phyloP scores from a whole-genome alignment of 1,139 yeast genomes.

The Kluyveromyces marxianus region DNA sequence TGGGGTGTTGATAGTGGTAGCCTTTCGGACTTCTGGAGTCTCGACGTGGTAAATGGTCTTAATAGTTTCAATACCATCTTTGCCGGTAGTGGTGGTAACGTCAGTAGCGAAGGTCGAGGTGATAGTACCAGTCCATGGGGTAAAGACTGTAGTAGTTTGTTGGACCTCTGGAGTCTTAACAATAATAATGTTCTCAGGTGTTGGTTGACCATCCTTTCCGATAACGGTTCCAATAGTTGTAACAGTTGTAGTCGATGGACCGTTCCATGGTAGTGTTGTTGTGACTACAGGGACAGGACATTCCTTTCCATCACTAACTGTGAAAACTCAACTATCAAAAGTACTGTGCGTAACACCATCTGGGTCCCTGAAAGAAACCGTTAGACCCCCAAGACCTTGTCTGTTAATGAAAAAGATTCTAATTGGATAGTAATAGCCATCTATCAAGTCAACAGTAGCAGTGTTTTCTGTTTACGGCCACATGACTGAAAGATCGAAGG shows the following conservation, averaged over 20 bases:
- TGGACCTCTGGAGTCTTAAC: conserved; percentile 12
- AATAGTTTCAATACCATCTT: conserved; percentile 8
- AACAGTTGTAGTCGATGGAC: not conserved
- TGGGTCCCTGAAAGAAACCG: not conserved
- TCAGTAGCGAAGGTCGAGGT: conserved; percentile 10
- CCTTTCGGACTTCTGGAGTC: conserved; percentile 7
- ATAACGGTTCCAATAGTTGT: not conserved
- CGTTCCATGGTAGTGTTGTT: not conserved
- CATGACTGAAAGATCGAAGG: not conserved
- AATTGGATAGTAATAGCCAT: not conserved
- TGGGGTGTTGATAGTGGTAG: conserved; percentile 1
- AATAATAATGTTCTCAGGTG: conserved; percentile 10
- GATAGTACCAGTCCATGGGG: conserved; percentile 10
- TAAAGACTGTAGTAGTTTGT: conserved; percentile 5
- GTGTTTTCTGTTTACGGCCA: not conserved
- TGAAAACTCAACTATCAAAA: too few species aligned
- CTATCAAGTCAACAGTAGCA: not conserved
- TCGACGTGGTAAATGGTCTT: conserved; percentile 11
- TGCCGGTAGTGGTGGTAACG: conserved; percentile 8
- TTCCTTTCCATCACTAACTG: not conserved
- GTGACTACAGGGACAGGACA: not conserved
- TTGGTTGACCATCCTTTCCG: conserved; percentile 1
- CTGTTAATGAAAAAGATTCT: not conserved
- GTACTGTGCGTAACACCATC: not conserved
- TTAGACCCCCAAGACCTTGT: not conserved